Conservation (phyloP, 306 rosid genomes). For the barrel medic (Medicago truncatula) region MtrunA17r5.0-ANR NC_053044.1:32226001-32226500, state of each 20-base stretch:
- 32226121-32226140: too few species aligned
- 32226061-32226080: too few species aligned
- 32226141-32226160: too few species aligned
- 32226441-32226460: slow-evolving; percentile 12
- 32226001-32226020: too few species aligned
- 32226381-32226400: not conserved
- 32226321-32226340: slow-evolving; percentile 77
- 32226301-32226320: slow-evolving; percentile 61
- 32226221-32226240: too few species aligned
- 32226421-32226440: slow-evolving; percentile 33
- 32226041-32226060: too few species aligned
- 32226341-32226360: slow-evolving; percentile 94
- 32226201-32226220: too few species aligned
- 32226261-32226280: slow-evolving; percentile 83
- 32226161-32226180: too few species aligned
- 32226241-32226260: slow-evolving; percentile 79
- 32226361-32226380: slow-evolving; percentile 29
- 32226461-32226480: slow-evolving; percentile 17
- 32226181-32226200: too few species aligned
- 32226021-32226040: too few species aligned
- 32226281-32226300: slow-evolving; percentile 83
- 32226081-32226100: too few species aligned
- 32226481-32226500: not conserved
- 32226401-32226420: not conserved
- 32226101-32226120: too few species aligned